Conservation (phyloP, 768 basidiomycete genomes). For the Naganishia friedmannii region DNA sequence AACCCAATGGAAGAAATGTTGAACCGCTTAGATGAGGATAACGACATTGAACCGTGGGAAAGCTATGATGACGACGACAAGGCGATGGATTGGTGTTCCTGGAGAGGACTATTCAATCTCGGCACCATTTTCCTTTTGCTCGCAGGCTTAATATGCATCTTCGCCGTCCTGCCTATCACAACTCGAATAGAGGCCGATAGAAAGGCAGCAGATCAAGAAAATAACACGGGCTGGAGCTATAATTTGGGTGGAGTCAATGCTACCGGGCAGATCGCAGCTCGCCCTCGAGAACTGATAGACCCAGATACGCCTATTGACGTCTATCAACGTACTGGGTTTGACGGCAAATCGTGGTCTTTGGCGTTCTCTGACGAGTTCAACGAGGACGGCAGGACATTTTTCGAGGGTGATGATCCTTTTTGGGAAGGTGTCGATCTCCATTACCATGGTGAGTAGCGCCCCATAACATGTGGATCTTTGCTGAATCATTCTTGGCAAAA, state of each 20-base stretch:
- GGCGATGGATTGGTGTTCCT: slow-evolving; percentile 64
- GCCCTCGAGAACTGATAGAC: slow-evolving; percentile 60
- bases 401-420: slow-evolving; percentile 76
- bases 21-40: slow-evolving; percentile 38
- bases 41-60: slow-evolving; percentile 47
- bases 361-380: slow-evolving; percentile 91
- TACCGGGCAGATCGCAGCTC: slow-evolving; percentile 67
- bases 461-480: neutral
- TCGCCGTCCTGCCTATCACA: slow-evolving; percentile 41
- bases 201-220: slow-evolving; percentile 7
- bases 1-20: slow-evolving; percentile 23
- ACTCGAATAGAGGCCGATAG: neutral
- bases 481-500: slow-evolving; percentile 15
- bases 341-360: slow-evolving; percentile 61
- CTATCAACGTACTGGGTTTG: slow-evolving; percentile 58
- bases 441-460: slow-evolving; percentile 16
- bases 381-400: slow-evolving; percentile 72
- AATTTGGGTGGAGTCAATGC: slow-evolving; percentile 75
- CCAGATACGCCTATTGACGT: slow-evolving; percentile 62
- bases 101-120: slow-evolving; percentile 68
- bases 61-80: slow-evolving; percentile 55
- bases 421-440: slow-evolving; percentile 54
- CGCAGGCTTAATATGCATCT: slow-evolving; percentile 49
- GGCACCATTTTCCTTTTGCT: slow-evolving; percentile 66
- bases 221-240: slow-evolving; percentile 52